Evolutionary conservation across 1,139 yeast genomes (phyloP).

Genomic region (Pichia kudriavzevii): DNA sequence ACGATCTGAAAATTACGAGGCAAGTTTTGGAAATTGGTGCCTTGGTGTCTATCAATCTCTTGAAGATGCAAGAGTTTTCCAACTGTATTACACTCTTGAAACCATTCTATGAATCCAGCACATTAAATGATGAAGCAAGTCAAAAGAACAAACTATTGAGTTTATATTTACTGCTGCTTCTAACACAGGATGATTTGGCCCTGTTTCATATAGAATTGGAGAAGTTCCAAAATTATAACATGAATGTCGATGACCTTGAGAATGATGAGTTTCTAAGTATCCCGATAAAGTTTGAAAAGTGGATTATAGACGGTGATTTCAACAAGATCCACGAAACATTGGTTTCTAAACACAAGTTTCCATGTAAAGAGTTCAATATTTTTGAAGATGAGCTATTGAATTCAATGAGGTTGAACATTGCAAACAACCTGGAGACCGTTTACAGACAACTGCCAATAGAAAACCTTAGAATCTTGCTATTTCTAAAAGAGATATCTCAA

Average conservation of each 20-base stretch:
- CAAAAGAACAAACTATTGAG: slow-evolving; percentile 75
- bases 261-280: slow-evolving; percentile 57
- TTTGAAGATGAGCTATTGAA: slow-evolving; percentile 59
- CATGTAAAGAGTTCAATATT: slow-evolving; percentile 51
- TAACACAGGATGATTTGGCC: slow-evolving; percentile 79
- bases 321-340: slow-evolving; percentile 82
- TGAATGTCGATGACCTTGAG: slow-evolving; percentile 50
- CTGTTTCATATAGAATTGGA: slow-evolving; percentile 88
- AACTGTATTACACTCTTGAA: slow-evolving; percentile 69
- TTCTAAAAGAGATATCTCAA: slow-evolving; percentile 59
- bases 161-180: slow-evolving; percentile 63
- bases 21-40: slow-evolving; percentile 85
- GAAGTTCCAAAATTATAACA: slow-evolving; percentile 46
- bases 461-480: slow-evolving; percentile 76
- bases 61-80: slow-evolving; percentile 59
- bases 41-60: slow-evolving; percentile 57
- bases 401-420: slow-evolving; percentile 80
- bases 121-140: slow-evolving; percentile 42
- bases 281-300: slow-evolving; percentile 84
- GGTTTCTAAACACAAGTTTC: slow-evolving; percentile 36
- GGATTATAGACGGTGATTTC: slow-evolving; percentile 95
- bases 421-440: slow-evolving; percentile 77
- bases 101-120: slow-evolving; percentile 53
- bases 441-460: slow-evolving; percentile 70
- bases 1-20: slow-evolving; percentile 72